Evolutionary conservation across 1,284 basidiomycete species (phyloP).

Genomic region (Sanguinoderma infundibulare): DNA sequence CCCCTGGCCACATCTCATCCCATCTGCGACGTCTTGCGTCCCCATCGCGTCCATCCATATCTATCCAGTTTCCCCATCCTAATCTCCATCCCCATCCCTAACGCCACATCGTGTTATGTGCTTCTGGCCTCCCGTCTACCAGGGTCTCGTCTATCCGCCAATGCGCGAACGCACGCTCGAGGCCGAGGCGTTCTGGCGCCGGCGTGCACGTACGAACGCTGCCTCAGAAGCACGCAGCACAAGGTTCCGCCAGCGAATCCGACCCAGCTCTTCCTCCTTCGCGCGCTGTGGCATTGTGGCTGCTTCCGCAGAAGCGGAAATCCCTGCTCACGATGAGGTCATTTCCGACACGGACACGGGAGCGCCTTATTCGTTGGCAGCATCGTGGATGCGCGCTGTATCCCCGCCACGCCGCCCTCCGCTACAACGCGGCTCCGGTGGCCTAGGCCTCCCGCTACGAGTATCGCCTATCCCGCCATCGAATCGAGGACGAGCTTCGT

Average conservation of each 20-base stretch:
- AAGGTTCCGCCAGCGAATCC: conserved; percentile 14
- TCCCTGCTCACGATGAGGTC: conserved; percentile 12
- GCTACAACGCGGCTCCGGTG: conserved; percentile 18
- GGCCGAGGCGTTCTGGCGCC: not conserved
- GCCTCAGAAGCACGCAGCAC: conserved; percentile 14
- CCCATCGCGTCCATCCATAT: not conserved
- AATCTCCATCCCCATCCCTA: conserved; percentile 1
- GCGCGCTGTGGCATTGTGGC: conserved; percentile 5
- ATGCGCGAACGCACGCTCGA: conserved; percentile 14
- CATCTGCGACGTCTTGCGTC: not conserved
- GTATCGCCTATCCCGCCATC: conserved; percentile 22
- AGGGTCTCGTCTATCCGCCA: not conserved
- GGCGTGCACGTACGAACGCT: not conserved
- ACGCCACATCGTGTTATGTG: not conserved
- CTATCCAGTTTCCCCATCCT: conserved; percentile 3
- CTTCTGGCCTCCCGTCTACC: not conserved
- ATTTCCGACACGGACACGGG: conserved; percentile 15
- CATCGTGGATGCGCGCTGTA: conserved; percentile 8
- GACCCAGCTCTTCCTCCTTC: conserved; percentile 11
- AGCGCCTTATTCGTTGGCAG: conserved; percentile 3
- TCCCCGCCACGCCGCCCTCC: conserved; percentile 13
- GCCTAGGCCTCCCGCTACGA: conserved; percentile 23
- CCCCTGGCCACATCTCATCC: not conserved
- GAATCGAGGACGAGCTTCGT: conserved; percentile 9
- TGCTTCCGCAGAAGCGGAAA: not conserved